Conservation (phyloP, 75 land plant genomes). For the Picea sitchensis region DNA sequence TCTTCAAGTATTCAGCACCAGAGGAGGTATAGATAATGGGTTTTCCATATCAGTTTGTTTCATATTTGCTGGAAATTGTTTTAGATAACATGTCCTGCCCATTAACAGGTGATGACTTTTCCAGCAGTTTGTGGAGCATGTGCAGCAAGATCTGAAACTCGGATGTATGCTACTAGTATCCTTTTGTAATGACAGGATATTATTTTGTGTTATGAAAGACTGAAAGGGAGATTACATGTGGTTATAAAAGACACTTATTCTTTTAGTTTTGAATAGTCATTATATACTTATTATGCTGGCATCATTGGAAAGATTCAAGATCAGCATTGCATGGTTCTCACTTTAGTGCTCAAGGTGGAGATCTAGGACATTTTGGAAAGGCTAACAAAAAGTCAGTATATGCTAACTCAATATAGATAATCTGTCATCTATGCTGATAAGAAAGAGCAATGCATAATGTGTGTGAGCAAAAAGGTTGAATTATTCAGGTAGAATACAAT, state of each 20-base stretch:
- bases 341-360: not conserved
- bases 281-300: not conserved
- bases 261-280: not conserved
- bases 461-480: too few relatives aligned
- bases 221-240: not conserved
- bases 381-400: too few relatives aligned
- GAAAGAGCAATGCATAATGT: too few relatives aligned
- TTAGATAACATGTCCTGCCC: not conserved
- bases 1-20: constrained; percentile 91
- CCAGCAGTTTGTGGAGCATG: constrained; percentile 98
- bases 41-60: not conserved
- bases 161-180: constrained; percentile 94
- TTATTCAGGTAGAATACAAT: too few relatives aligned
- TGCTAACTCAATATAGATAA: too few relatives aligned
- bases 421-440: too few relatives aligned
- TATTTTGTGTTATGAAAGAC: not conserved
- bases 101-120: constrained; percentile 82
- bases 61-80: not conserved
- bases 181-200: constrained; percentile 22
- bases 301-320: not conserved
- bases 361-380: not conserved
- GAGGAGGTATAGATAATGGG: constrained; percentile 66
- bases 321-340: not conserved
- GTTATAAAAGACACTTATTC: not conserved
- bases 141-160: constrained; percentile 72